Conservation (phyloP, 495 filamentous ascomycete genomes). For the Oidiodendron maius region DNA sequence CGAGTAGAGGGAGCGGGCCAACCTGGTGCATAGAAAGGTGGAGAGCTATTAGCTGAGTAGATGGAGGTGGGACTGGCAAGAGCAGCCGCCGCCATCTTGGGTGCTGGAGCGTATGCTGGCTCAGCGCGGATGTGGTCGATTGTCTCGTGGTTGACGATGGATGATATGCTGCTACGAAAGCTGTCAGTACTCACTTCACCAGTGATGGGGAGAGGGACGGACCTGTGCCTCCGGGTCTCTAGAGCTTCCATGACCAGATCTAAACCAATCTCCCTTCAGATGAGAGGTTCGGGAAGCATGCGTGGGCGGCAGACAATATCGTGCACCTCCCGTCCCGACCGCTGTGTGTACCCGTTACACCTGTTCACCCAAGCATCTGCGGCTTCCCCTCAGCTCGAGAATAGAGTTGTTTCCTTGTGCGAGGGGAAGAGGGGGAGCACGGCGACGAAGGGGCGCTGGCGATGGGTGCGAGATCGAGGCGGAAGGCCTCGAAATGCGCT, state of each 20-base stretch:
- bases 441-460: no score
- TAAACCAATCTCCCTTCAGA: conserved; percentile 7
- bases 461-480: no score
- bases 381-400: conserved; percentile 20
- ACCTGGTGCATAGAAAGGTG: conserved; percentile 47
- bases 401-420: conserved; percentile 4
- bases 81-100: conserved; percentile 18
- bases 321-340: conserved; percentile 21
- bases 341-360: conserved; percentile 23
- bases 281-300: conserved; percentile 15
- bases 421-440: no score
- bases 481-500: no score
- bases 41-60: conserved; percentile 55
- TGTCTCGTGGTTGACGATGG: conserved; percentile 16
- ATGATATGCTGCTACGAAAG: conserved; percentile 14
- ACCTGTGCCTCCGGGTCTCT: conserved; percentile 17
- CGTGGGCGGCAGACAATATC: conserved; percentile 22
- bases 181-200: neutral
- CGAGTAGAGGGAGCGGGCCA: conserved; percentile 28
- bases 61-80: conserved; percentile 37
- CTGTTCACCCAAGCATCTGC: conserved; percentile 22
- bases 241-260: conserved; percentile 19
- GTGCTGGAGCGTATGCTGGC: conserved; percentile 13
- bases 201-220: neutral
- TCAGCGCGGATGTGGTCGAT: conserved; percentile 14